A percentile compares a stretch with the other conserved stretches of the same genome.
Evolutionary conservation across 169 alveolate species (phyloP).

Genomic region (Eimeria praecox): DNA sequence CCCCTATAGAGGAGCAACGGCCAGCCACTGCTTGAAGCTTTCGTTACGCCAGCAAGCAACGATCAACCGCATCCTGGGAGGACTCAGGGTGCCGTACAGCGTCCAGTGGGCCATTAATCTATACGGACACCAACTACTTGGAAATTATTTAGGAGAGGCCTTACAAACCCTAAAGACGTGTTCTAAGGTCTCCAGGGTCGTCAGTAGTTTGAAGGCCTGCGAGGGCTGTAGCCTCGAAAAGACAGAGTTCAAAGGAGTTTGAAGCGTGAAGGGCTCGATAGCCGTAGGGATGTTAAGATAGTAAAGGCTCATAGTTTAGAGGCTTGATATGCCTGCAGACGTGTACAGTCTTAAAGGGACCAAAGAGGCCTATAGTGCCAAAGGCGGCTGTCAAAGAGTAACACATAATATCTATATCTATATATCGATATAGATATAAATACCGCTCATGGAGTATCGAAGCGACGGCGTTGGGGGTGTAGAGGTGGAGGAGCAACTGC

Average conservation of each 20-base stretch:
- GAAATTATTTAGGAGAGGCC: not conserved
- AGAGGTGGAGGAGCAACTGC: constrained; percentile 73
- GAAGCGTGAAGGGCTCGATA: not conserved
- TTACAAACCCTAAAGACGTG: not conserved
- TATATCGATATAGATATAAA: no score
- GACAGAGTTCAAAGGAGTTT: not conserved
- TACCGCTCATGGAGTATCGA: constrained; percentile 14
- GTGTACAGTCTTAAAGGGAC: not conserved
- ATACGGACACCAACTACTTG: not conserved
- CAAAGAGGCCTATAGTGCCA: not conserved
- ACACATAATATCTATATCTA: no score
- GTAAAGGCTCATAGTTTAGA: not conserved
- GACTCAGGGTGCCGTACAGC: not conserved
- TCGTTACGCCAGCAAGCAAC: not conserved
- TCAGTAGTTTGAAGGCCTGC: not conserved
- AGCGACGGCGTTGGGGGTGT: constrained; percentile 11
- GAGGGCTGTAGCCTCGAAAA: not conserved
- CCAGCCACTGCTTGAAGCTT: not conserved
- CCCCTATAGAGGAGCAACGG: not conserved
- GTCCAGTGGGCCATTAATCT: not conserved
- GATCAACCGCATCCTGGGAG: not conserved
- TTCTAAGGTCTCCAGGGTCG: not conserved
- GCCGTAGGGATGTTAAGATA: not conserved
- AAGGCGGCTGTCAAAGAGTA: not conserved
- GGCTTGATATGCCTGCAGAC: not conserved